Conservation (phyloP, 2,329 filamentous ascomycete genomes). For the Aspergillus ibericus region DNA sequence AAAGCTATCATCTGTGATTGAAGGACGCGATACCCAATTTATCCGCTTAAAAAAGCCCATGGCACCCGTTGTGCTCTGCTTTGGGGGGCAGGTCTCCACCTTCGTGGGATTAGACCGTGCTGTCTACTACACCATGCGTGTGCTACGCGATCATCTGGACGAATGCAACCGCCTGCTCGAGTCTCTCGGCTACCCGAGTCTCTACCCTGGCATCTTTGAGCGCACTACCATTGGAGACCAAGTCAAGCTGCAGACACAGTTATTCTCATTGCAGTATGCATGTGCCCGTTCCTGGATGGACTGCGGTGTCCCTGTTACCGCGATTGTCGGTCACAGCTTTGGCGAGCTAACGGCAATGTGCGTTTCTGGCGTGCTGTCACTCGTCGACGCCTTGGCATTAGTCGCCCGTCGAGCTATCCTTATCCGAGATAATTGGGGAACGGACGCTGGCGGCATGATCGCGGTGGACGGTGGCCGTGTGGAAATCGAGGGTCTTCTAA, state of each 20-base stretch:
- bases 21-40: constrained; percentile 2
- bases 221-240: constrained; percentile 7
- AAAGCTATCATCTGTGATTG: background rate
- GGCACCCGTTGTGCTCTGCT: constrained; percentile 34
- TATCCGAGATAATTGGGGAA: constrained; percentile 33
- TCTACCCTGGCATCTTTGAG: constrained; percentile 31
- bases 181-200: constrained; percentile 23
- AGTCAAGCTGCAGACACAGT: constrained; percentile 34
- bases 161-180: constrained; percentile 32
- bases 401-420: constrained; percentile 33
- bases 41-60: constrained; percentile 1
- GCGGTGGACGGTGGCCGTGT: constrained; percentile 31
- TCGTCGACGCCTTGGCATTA: constrained; percentile 31
- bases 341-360: constrained; percentile 39
- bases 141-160: constrained; percentile 35
- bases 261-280: constrained; percentile 42
- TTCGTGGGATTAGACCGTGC: constrained; percentile 24
- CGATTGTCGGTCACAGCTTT: constrained; percentile 41
- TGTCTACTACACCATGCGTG: constrained; percentile 26
- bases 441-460: constrained; percentile 36
- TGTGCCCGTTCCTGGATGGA: constrained; percentile 41
- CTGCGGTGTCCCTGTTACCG: constrained; percentile 33
- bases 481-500: background rate
- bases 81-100: constrained; percentile 40
- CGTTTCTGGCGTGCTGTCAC: constrained; percentile 30